phyloP scores from a whole-genome alignment of 345 rosid species.

The Heritiera fomes region DNA sequence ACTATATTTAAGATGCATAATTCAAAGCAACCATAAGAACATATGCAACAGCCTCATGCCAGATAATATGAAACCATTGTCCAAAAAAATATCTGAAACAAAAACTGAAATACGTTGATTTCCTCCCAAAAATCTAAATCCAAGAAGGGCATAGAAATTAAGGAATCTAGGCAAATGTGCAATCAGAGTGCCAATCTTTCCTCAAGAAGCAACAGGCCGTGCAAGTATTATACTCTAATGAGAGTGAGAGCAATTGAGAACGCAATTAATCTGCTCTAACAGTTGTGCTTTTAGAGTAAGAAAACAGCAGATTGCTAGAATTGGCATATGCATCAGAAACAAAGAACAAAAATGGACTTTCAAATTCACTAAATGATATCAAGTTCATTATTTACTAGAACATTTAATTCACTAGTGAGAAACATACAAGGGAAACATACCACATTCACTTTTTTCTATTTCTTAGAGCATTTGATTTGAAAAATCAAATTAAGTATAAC shows the following conservation, averaged over 20 bases:
- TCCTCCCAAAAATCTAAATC: conserved; percentile 7
- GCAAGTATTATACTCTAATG: not conserved
- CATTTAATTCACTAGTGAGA: not conserved
- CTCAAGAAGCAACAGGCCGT: conserved; percentile 4
- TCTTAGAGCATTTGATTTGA: not conserved
- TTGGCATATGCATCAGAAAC: not conserved
- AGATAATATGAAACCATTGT: not conserved
- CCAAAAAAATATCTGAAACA: not conserved
- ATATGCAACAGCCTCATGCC: not conserved
- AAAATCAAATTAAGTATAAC: not conserved
- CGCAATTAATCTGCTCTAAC: not conserved
- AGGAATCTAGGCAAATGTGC: not conserved
- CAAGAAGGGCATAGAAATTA: not conserved
- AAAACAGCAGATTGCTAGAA: not conserved
- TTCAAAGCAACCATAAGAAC: not conserved
- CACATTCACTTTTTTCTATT: not conserved
- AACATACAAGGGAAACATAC: not conserved
- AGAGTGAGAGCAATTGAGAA: not conserved
- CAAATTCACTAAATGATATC: conserved; percentile 9
- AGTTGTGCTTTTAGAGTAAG: not conserved
- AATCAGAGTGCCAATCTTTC: conserved; percentile 11
- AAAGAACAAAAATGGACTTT: not conserved
- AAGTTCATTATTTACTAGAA: not conserved
- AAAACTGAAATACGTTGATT: not conserved
- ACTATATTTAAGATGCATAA: not conserved